Evolutionary conservation across 129 eudicot species (phyloP).

Genomic region (Lactuca saligna): DNA sequence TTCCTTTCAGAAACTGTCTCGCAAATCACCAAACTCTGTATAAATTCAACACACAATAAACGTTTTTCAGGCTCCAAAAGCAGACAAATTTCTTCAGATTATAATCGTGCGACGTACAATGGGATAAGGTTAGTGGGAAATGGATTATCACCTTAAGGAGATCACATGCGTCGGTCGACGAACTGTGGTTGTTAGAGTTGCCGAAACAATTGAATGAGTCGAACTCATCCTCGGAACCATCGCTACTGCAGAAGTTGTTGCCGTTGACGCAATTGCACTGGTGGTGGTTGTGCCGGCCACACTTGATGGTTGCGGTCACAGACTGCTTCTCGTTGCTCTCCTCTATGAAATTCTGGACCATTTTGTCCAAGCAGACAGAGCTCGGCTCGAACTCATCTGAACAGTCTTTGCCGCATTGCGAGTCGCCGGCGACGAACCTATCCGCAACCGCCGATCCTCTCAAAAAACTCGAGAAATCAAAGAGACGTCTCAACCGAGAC

Average conservation of each 20-base stretch:
- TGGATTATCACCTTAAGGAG: slow-evolving; percentile 50
- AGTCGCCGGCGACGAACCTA: slow-evolving; percentile 27
- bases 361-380: slow-evolving; percentile 68
- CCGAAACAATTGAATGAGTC: slow-evolving; percentile 51
- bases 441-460: slow-evolving; percentile 44
- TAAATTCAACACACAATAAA: neutral
- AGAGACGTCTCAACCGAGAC: slow-evolving; percentile 68
- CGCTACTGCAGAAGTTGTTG: slow-evolving; percentile 25
- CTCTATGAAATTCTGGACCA: slow-evolving; percentile 82
- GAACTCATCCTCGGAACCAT: slow-evolving; percentile 54
- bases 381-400: slow-evolving; percentile 68
- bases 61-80: neutral
- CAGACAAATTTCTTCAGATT: neutral
- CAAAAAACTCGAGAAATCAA: slow-evolving; percentile 53
- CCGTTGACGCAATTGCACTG: slow-evolving; percentile 59
- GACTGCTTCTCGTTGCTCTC: slow-evolving; percentile 56
- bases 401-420: slow-evolving; percentile 31
- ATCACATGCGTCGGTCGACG: slow-evolving; percentile 40
- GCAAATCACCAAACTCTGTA: slow-evolving; percentile 70
- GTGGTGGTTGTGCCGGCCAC: slow-evolving; percentile 36
- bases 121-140: neutral
- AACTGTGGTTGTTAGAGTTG: slow-evolving; percentile 33
- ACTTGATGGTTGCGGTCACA: slow-evolving; percentile 23
- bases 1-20: slow-evolving; percentile 53
- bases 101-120: neutral